Evolutionary conservation across 306 rosid genomes (phyloP), one percentile per base, ranked within the genome.

Genomic region (Cicer judaicum): DNA sequence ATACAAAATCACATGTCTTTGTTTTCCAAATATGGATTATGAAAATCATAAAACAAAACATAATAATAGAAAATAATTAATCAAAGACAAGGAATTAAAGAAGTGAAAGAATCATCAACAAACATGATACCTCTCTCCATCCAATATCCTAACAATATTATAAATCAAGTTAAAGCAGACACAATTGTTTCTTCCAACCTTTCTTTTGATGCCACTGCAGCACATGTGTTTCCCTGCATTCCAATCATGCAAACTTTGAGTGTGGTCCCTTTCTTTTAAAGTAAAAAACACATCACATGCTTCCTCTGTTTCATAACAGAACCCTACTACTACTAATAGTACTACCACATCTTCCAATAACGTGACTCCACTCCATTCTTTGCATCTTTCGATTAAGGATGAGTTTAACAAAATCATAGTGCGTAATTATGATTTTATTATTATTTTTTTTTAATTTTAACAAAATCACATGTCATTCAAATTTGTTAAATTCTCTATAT

Each of bases 201-300:
- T 49, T 77, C 49, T 72, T 68, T 73, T 78, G 57, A 78, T 82
- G 78, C 87, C 75, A 81, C 85, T 78, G 70, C 16, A 71, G 89
- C 97, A 83, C 96, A 89, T 88, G 97, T 89, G 85, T 81, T 82
- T 75, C 78, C 89, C 87, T 86, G 84, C 88, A 87, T 74, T 44
- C 81, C 93, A 91, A 91, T 93, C 97, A 88, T 84, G 79, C 86
- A 84, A 77, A 57, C 82, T 82, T 86, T 67, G 77, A 81, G 89
- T 88, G 92, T 88, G 92, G 97, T 88, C 94, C 94, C 97, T 68
- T 68, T 73, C 64, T 76, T 72, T 72, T 78, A 83, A 88, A 79
- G 74, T 21, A 70, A 86, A 89, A 84, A 29, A 84, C 90, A 84
- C 85, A 78, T 80, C 97, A 91, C 91, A 87, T 91, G 95, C 78